Evolutionary conservation across 768 basidiomycete genomes (phyloP), one percentile per base, ranked within the genome.

Genomic region (Mycena galopus): DNA sequence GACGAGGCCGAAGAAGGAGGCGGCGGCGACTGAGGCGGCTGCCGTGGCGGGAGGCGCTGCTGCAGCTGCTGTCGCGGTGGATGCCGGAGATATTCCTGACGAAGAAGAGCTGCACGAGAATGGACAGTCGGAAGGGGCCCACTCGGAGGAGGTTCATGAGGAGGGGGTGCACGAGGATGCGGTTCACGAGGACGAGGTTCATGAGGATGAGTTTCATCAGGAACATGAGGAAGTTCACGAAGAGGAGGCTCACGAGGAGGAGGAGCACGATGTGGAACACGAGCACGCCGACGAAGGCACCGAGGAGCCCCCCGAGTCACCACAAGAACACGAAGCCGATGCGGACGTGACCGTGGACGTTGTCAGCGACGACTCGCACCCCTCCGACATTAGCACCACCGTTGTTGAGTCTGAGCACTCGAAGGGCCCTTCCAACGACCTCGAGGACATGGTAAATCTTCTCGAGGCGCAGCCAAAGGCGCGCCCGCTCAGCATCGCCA

Each of bases 391-490:
- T 19, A 63, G 75, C 50, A 73, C 69, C 21, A 69, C 74, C 47
- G 65, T 61, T 42, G 65, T 71, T 29, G 77, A 62, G 25, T 44
- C 67, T 14, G 79, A 79, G 14, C 73, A 70, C 39, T 19, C 21
- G 60, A 59, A 67, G 44, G 67, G n/a, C 12, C 59, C 76, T 17
- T 85, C 79, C 19, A 79, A 83, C 65, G 89, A 92, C 33, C 83
- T 92, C 33, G 93, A 90, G 79, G 88, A 89, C 66, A 89, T 93
- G 63, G 89, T 94, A 71, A 89, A 86, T 75, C 84, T 93, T 75
- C 88, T 94, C 16, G 91, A 94, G 81, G 77, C 85, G 1, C 78
- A 73, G 33, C 76, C 82, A 55, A 88, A 86, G 73, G 77, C 82
- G 14, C 84, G 82, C 61, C 84, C 84, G 25, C 80, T 81, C 67